Percentiles rank a stretch among this genome's conserved stretches.
These are phyloP conservation scores for Vanrija sp. DNA, from an alignment of 1,284 basidiomycete species.

Conservation along the genomic window DNA sequence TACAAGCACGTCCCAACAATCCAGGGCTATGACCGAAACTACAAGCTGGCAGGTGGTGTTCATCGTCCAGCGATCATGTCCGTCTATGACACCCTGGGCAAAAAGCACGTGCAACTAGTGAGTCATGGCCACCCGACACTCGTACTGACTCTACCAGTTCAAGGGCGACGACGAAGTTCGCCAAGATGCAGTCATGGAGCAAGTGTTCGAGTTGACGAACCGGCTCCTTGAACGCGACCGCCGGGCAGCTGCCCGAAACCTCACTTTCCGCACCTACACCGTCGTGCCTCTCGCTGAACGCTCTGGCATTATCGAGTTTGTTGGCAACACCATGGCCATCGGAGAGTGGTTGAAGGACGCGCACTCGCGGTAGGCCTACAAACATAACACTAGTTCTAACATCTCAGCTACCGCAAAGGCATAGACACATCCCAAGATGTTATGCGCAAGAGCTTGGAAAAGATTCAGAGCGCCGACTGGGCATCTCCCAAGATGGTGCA, in stretches of 20 bases:
- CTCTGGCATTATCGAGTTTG: conserved; percentile 89
- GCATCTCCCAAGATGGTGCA: conserved; percentile 47
- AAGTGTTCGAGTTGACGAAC: conserved; percentile 91
- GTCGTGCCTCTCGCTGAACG: conserved; percentile 79
- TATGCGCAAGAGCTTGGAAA: conserved; percentile 25
- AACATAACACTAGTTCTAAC: neutral
- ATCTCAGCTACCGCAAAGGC: conserved; percentile 29
- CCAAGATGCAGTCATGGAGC: conserved; percentile 98
- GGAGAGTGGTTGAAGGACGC: conserved; percentile 59
- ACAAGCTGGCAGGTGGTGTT: conserved; percentile 69
- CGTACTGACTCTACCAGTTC: conserved; percentile 58
- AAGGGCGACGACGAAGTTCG: conserved; percentile 90
- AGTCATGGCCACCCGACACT: conserved; percentile 28
- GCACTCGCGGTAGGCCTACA: conserved; percentile 58
- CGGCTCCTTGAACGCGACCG: conserved; percentile 68
- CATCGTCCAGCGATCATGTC: conserved; percentile 77
- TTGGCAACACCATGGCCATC: conserved; percentile 71
- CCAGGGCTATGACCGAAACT: conserved; percentile 59
- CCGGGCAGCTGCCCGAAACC: conserved; percentile 66
- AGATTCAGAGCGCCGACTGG: conserved; percentile 40
- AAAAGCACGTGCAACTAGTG: conserved; percentile 75
- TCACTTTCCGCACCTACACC: conserved; percentile 78
- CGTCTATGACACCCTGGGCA: conserved; percentile 68
- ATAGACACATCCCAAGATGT: conserved; percentile 22
- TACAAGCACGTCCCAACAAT: conserved; percentile 71